These are phyloP conservation scores for Hyaloperonospora brassicae DNA, from an alignment of 352 stramenopile genomes.

Conservation along the genomic window DNA sequence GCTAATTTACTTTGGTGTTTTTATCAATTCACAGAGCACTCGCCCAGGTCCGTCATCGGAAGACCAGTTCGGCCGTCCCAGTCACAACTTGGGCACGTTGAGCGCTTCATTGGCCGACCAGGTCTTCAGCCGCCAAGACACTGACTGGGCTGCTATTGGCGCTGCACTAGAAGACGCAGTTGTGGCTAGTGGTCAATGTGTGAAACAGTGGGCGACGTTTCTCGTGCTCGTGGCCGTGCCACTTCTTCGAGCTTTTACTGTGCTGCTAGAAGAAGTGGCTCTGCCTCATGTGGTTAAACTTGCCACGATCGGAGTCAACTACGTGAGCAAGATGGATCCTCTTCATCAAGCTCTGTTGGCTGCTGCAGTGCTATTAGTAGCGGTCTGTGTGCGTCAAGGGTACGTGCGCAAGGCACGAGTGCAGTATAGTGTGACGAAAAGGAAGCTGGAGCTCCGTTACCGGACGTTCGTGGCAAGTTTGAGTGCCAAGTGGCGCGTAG, in stretches of 20 bases:
- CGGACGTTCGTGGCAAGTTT: constrained; percentile 60
- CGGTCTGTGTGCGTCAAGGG: constrained; percentile 51
- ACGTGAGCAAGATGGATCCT: constrained; percentile 50
- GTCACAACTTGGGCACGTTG: too few relatives aligned
- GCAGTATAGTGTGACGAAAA: constrained; percentile 42
- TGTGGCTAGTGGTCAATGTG: constrained; percentile 49
- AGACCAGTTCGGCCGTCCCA: too few relatives aligned
- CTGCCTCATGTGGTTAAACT: constrained; percentile 57
- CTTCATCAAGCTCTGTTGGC: constrained; percentile 43
- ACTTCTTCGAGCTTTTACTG: constrained; percentile 28
- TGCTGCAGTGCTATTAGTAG: constrained; percentile 21
- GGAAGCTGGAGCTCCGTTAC: constrained; percentile 52
- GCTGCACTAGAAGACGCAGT: constrained; percentile 43
- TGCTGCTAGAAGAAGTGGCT: constrained; percentile 44
- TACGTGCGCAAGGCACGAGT: constrained; percentile 54
- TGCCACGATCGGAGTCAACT: constrained; percentile 28
- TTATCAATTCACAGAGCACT: too few relatives aligned
- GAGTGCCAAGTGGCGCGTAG: constrained; percentile 53
- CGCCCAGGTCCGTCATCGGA: too few relatives aligned
- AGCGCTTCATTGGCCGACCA: constrained; percentile 30
- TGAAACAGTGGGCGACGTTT: constrained; percentile 54
- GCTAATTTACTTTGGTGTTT: too few relatives aligned
- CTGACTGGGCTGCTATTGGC: constrained; percentile 60
- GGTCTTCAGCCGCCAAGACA: constrained; percentile 33
- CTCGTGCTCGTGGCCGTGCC: constrained; percentile 42